phyloP scores from a whole-genome alignment of 2,329 filamentous ascomycete genomes.

The Hymenoscyphus infarciens region DNA sequence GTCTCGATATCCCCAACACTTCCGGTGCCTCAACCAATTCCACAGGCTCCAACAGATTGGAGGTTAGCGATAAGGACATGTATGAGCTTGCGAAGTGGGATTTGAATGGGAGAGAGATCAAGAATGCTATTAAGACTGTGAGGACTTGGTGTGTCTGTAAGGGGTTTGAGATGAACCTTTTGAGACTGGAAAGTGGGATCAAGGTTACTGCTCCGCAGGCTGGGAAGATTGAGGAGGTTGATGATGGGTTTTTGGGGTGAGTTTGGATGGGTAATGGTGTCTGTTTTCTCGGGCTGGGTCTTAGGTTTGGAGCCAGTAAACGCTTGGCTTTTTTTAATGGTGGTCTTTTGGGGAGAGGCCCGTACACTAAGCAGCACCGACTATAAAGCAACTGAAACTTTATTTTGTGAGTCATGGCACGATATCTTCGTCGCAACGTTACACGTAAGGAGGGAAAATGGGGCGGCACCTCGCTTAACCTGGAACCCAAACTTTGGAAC shows the following conservation, averaged over 20 bases:
- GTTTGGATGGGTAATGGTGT: no score
- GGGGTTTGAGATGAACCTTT: slow-evolving; percentile 41
- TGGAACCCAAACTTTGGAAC: no score
- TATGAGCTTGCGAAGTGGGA: slow-evolving; percentile 38
- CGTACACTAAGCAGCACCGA: no score
- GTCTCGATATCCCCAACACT: slow-evolving; percentile 28
- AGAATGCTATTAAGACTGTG: slow-evolving; percentile 37
- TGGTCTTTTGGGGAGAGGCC: no score
- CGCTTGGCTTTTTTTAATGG: no score
- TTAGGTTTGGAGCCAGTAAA: no score
- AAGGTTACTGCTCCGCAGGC: slow-evolving; percentile 44
- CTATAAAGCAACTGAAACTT: no score
- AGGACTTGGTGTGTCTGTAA: slow-evolving; percentile 45
- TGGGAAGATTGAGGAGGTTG: slow-evolving; percentile 33
- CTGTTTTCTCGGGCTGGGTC: no score
- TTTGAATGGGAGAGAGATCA: slow-evolving; percentile 37
- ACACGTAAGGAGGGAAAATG: no score
- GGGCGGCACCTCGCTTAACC: no score
- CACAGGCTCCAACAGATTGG: not conserved
- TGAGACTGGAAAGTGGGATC: slow-evolving; percentile 44
- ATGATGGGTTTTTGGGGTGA: not conserved
- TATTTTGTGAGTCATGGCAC: no score
- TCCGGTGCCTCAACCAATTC: not conserved
- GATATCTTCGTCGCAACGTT: no score
- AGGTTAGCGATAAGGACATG: not conserved